Percentiles rank a stretch among this genome's conserved stretches.
Conservation (phyloP, 2,329 filamentous ascomycete species). For the Blastomyces gilchristii region DNA sequence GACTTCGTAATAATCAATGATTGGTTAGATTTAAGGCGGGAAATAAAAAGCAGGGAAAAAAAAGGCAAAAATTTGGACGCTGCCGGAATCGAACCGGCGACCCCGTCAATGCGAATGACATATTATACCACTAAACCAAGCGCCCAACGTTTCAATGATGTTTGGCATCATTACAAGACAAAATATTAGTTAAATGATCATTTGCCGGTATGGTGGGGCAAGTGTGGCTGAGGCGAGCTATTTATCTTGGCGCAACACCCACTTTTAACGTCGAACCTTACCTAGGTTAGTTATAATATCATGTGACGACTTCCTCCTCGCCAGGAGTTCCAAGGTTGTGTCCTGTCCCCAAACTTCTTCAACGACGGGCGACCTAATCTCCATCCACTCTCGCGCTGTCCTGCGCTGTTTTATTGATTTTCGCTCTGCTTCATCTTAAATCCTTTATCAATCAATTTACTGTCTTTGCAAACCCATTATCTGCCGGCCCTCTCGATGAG, state of each 20-base stretch:
- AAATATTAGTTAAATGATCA: too few species aligned
- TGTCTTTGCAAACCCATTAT: constrained; percentile 12
- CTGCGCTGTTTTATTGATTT: too few species aligned
- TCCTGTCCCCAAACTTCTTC: not conserved
- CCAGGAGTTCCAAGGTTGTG: too few species aligned
- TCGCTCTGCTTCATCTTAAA: not conserved
- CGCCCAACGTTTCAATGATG: not conserved
- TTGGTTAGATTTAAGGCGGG: too few species aligned
- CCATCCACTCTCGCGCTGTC: too few species aligned
- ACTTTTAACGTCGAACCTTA: too few species aligned
- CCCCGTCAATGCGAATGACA: constrained; percentile 2
- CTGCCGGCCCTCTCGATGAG: constrained; percentile 26
- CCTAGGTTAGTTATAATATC: not conserved
- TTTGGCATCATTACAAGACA: not conserved
- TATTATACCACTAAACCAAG: constrained; percentile 3
- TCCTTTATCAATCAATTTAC: not conserved
- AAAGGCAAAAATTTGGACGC: not conserved
- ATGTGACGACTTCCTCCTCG: not conserved
- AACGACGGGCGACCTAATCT: not conserved
- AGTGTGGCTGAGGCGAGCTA: too few species aligned
- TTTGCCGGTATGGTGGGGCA: too few species aligned
- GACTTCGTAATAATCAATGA: too few species aligned
- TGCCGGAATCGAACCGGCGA: constrained; percentile 4
- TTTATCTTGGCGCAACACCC: not conserved
- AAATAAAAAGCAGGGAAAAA: not conserved